phyloP scores from a whole-genome alignment of 805 yeast species.

The Lachancea nothofagi region DNA sequence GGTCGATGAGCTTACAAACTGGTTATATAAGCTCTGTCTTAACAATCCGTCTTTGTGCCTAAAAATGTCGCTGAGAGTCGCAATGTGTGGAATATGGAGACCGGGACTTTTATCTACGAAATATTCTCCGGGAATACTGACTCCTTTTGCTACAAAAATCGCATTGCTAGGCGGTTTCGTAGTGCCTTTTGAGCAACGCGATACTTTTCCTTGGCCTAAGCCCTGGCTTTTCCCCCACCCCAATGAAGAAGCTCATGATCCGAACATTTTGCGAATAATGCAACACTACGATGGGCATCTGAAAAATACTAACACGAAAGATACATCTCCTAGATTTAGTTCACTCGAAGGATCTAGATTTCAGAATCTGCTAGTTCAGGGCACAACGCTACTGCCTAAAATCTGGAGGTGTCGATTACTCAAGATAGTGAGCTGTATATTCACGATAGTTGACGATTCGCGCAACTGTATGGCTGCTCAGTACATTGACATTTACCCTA shows the following conservation, averaged over 20 bases:
- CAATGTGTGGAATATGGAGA: constrained; percentile 24
- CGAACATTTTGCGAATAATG: constrained; percentile 15
- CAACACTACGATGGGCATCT: constrained; percentile 21
- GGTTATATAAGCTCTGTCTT: constrained; percentile 18
- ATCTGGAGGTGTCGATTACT: constrained; percentile 18
- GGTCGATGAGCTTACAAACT: constrained; percentile 22
- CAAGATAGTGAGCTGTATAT: constrained; percentile 20
- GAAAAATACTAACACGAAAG: constrained; percentile 13
- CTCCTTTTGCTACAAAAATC: constrained; percentile 18
- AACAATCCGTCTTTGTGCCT: constrained; percentile 9
- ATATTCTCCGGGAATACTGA: constrained; percentile 9
- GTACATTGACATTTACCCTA: constrained; percentile 79
- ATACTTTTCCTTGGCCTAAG: constrained; percentile 24
- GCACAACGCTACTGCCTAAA: constrained; percentile 18
- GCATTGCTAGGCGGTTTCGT: constrained; percentile 28
- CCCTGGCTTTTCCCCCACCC: constrained; percentile 25
- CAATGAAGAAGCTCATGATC: constrained; percentile 13
- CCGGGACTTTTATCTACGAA: constrained; percentile 17
- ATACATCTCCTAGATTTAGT: constrained; percentile 15
- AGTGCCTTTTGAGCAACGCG: constrained; percentile 22
- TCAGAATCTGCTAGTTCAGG: constrained; percentile 34
- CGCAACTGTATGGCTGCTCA: constrained; percentile 52
- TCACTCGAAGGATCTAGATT: constrained; percentile 38
- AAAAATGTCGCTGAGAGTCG: constrained; percentile 18
- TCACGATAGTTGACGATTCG: constrained; percentile 39